Evolutionary conservation across 2,329 filamentous ascomycete species (phyloP).

Genomic region (Triangularia setosa): DNA sequence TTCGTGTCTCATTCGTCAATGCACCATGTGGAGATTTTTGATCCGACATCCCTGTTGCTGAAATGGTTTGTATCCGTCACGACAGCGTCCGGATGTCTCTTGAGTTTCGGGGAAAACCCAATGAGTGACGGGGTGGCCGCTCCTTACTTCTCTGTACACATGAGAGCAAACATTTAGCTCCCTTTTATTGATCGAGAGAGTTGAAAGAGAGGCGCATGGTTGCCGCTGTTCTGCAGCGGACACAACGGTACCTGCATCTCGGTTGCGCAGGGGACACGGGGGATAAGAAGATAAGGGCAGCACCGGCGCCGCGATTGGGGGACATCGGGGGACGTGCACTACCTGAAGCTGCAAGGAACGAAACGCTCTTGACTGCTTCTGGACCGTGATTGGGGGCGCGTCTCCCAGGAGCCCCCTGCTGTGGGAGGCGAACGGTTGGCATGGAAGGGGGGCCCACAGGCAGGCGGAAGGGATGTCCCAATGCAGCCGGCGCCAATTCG

Average conservation of each 20-base stretch:
- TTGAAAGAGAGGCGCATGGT: neutral
- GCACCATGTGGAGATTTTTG: neutral
- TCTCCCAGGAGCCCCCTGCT: neutral
- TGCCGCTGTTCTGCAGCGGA: neutral
- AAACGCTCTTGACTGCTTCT: conserved; percentile 12
- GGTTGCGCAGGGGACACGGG: conserved; percentile 1
- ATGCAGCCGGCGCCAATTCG: conserved; percentile 11
- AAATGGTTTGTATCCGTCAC: neutral
- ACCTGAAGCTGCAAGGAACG: conserved; percentile 17
- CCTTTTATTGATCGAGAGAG: neutral
- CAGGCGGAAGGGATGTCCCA: neutral
- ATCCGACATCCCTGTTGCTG: neutral
- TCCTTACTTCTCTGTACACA: too few relatives aligned
- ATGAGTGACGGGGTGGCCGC: neutral
- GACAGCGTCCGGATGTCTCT: neutral
- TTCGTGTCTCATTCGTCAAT: neutral
- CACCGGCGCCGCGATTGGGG: conserved; percentile 8
- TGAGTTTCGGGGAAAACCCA: neutral
- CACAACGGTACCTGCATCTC: conserved; percentile 2
- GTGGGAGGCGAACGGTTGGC: neutral
- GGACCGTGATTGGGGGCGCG: conserved; percentile 9
- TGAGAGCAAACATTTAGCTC: neutral
- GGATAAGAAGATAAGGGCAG: neutral
- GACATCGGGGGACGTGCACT: conserved; percentile 8
- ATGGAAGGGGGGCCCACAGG: neutral